Evolutionary conservation across 164 flowering plant genomes (phyloP), one percentile per base, ranked within the genome.

Genomic region (Macadamia tetraphylla): DNA sequence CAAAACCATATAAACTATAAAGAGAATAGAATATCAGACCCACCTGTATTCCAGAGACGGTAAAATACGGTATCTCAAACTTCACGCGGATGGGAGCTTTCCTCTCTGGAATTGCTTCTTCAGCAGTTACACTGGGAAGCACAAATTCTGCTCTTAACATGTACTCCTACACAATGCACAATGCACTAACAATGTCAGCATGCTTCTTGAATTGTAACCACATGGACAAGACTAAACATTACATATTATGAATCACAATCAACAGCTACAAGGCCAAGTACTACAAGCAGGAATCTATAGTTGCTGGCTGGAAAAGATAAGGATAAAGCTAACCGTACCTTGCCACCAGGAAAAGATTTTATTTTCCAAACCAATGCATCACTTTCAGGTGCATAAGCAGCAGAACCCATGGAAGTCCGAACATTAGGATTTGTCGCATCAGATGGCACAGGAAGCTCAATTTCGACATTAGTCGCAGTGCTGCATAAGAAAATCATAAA

Each of bases 11-110:
- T 14, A 12, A 12, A 10, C 23, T 23, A 23, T 23, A 23, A 14
- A 53, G 57, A 14, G 57, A 11, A 15, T 3, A 51, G 13, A 51
- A 0, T 9, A 12, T 53, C 57, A 53, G 6, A 31, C 73, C 58
- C 79, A 94, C 99, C 97, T 94, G 98, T 69, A 94, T 94, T 64
- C 97, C 99, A 8, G 97, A 94, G 68, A 94, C 95, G 11, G 99
- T 92, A 74, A 94, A 94, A 78, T 94, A 94, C 57, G 99, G 99
- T 71, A 94, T 92, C 79, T 94, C 99, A 78, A 94, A 94, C 80
- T 94, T 92, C 78, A 94, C 97, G 55, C 94, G 90, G 48, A 94
- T 92, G 1, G 98, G 99, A 76, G 99, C 97, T 74, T 89, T 94
- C 74, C 93, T 88, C 77, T 89, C 97, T 43, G 97, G 95, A 63